Percentiles rank a stretch among this genome's conserved stretches.
These are phyloP conservation scores for Chondrostereum purpureum DNA, from an alignment of 1,284 basidiomycete species.

Conservation along the genomic window DNA sequence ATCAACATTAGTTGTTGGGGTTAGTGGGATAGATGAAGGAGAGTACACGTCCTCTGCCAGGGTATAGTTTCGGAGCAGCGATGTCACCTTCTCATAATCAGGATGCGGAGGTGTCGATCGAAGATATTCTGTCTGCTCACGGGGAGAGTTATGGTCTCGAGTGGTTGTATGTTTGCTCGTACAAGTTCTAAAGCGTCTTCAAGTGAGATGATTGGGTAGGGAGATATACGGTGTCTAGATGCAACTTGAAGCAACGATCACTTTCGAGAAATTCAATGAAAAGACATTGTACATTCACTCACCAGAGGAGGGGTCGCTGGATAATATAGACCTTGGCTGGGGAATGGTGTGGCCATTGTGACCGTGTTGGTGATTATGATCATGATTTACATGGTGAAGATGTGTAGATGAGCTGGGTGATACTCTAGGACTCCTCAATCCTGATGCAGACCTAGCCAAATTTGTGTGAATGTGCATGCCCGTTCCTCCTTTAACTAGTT, in stretches of 20 bases:
- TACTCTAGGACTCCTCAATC: slow-evolving; percentile 16
- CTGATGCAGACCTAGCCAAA: slow-evolving; percentile 13
- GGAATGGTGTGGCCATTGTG: slow-evolving; percentile 40
- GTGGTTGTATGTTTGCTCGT: slow-evolving; percentile 38
- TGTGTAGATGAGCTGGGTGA: slow-evolving; percentile 25
- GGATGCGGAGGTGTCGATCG: slow-evolving; percentile 12
- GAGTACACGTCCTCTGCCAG: slow-evolving; percentile 73
- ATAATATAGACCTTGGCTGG: slow-evolving; percentile 46
- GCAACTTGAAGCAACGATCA: slow-evolving; percentile 47
- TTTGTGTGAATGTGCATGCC: slow-evolving; percentile 53
- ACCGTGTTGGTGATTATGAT: slow-evolving; percentile 34
- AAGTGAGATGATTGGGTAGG: slow-evolving; percentile 67
- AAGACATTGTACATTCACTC: slow-evolving; percentile 33
- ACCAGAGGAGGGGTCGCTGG: slow-evolving; percentile 61
- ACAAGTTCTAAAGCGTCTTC: slow-evolving; percentile 59
- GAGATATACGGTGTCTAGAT: slow-evolving; percentile 65
- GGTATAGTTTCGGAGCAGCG: slow-evolving; percentile 55
- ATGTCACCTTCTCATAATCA: slow-evolving; percentile 42
- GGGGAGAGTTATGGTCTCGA: slow-evolving; percentile 30
- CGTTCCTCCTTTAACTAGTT: slow-evolving; percentile 66
- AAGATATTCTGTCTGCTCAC: no score
- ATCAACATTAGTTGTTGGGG: slow-evolving; percentile 76
- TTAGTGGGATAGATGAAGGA: slow-evolving; percentile 52
- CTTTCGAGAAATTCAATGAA: neutral
- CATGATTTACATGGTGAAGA: slow-evolving; percentile 37